Conservation (phyloP, 129 eudicot genomes). For the Centella asiatica region DNA sequence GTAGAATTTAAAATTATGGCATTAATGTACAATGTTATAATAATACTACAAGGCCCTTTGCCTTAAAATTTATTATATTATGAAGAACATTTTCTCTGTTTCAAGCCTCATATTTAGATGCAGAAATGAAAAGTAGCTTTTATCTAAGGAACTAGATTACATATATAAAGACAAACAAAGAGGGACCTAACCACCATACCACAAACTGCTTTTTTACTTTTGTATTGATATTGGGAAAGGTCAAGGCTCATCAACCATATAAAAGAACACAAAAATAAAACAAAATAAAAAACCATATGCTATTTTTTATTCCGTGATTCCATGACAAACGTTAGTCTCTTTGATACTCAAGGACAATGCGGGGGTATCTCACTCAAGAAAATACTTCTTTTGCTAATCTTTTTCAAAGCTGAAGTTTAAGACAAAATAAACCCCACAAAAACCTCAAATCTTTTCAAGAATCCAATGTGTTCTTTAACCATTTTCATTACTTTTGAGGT, state of each 20-base stretch:
- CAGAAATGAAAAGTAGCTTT: not conserved
- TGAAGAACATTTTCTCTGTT: not conserved
- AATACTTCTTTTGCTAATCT: not conserved
- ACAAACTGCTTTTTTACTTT: constrained; percentile 29
- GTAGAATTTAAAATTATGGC: no score
- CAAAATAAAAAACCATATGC: no score
- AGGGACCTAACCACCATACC: constrained; percentile 30
- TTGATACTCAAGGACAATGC: constrained; percentile 50
- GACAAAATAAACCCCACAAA: constrained; percentile 40
- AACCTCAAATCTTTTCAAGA: constrained; percentile 39
- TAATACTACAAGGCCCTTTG: no score
- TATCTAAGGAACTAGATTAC: not conserved
- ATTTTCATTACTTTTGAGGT: constrained; percentile 66
- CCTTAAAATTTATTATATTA: no score
- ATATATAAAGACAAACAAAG: constrained; percentile 48
- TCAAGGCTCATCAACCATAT: constrained; percentile 30
- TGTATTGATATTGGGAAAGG: constrained; percentile 28
- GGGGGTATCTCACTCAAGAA: constrained; percentile 24
- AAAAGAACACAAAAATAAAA: not conserved
- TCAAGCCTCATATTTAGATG: not conserved
- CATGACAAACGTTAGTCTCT: constrained; percentile 62
- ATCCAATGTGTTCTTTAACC: constrained; percentile 56
- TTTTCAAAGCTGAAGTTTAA: constrained; percentile 15
- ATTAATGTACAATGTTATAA: no score
- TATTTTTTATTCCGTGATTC: constrained; percentile 53